Conservation (phyloP, 495 filamentous ascomycete genomes). For the Diplogelasinospora grovesii region DNA sequence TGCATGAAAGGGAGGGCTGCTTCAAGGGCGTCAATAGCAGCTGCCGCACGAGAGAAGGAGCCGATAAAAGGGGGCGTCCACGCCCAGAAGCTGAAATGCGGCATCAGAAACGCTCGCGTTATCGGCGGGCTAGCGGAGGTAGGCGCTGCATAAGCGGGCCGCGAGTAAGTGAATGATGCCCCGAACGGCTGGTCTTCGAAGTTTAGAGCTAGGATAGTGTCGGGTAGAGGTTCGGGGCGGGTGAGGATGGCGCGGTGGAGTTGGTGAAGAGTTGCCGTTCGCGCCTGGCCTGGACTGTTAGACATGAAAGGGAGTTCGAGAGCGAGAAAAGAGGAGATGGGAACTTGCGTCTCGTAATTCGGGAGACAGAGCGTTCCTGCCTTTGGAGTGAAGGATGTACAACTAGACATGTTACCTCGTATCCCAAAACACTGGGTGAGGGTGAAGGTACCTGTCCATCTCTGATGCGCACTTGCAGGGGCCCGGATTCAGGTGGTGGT, state of each 20-base stretch:
- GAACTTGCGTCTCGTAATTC: constrained; percentile 34
- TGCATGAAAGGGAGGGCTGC: constrained; percentile 19
- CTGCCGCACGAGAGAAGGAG: constrained; percentile 45
- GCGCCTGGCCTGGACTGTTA: constrained; percentile 20
- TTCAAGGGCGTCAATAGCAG: constrained; percentile 37
- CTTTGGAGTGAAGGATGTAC: constrained; percentile 38
- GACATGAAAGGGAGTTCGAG: neutral
- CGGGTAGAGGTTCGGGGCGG: constrained; percentile 42
- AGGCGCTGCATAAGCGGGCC: constrained; percentile 34
- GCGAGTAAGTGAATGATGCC: constrained; percentile 27
- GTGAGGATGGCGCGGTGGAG: constrained; percentile 47
- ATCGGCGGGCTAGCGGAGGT: constrained; percentile 21
- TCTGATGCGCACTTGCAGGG: constrained; percentile 36
- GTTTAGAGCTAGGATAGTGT: constrained; percentile 53
- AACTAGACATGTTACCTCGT: constrained; percentile 19
- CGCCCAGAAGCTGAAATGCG: constrained; percentile 71
- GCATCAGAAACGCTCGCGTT: constrained; percentile 57
- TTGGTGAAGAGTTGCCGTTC: constrained; percentile 35
- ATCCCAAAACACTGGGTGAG: neutral
- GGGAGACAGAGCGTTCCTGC: constrained; percentile 25
- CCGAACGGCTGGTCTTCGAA: constrained; percentile 32
- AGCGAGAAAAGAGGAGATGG: neutral
- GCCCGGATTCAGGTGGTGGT: constrained; percentile 29
- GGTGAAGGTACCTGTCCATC: constrained; percentile 29
- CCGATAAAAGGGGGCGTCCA: constrained; percentile 57